Evolutionary conservation across 2,329 filamentous ascomycete species (phyloP).

Genomic region (Stagonosporopsis rhizophila): DNA sequence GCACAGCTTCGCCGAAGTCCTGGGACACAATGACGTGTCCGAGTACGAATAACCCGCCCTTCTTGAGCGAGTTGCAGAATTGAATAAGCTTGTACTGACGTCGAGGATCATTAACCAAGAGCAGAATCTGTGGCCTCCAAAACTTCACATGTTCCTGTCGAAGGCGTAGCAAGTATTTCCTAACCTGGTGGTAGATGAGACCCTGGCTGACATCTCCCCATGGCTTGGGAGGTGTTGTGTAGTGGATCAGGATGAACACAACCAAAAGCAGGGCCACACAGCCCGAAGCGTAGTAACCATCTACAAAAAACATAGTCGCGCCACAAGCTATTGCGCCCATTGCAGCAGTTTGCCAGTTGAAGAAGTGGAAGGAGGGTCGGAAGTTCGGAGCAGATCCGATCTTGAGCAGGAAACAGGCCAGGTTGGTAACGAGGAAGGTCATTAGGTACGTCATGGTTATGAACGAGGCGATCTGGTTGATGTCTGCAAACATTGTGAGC

Average conservation of each 20-base stretch:
- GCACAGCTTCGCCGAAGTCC: conserved; percentile 78
- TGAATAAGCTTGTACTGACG: conserved; percentile 83
- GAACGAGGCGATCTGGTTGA: conserved; percentile 88
- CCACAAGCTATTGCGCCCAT: conserved; percentile 77
- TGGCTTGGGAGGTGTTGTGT: conserved; percentile 81
- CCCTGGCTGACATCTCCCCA: conserved; percentile 93
- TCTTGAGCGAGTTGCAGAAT: conserved; percentile 91
- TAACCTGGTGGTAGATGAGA: conserved; percentile 85
- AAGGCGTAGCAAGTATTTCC: conserved; percentile 84
- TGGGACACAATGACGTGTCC: conserved; percentile 88
- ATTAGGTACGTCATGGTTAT: conserved; percentile 93
- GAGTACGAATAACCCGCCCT: conserved; percentile 82
- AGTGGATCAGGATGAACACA: conserved; percentile 86
- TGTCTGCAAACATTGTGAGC: conserved; percentile 78
- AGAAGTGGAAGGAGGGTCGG: conserved; percentile 85
- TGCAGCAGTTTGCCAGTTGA: conserved; percentile 83
- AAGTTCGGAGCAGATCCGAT: conserved; percentile 90
- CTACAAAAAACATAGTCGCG: conserved; percentile 87
- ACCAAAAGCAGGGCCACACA: conserved; percentile 76
- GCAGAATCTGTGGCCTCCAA: conserved; percentile 86
- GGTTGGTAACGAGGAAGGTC: conserved; percentile 88
- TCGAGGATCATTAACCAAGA: conserved; percentile 84
- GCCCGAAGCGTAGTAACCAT: conserved; percentile 77
- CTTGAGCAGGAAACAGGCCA: conserved; percentile 86
- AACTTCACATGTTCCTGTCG: conserved; percentile 92